Evolutionary conservation across 2,329 filamentous ascomycete genomes (phyloP).

Genomic region (Verticillium nonalfalfae): DNA sequence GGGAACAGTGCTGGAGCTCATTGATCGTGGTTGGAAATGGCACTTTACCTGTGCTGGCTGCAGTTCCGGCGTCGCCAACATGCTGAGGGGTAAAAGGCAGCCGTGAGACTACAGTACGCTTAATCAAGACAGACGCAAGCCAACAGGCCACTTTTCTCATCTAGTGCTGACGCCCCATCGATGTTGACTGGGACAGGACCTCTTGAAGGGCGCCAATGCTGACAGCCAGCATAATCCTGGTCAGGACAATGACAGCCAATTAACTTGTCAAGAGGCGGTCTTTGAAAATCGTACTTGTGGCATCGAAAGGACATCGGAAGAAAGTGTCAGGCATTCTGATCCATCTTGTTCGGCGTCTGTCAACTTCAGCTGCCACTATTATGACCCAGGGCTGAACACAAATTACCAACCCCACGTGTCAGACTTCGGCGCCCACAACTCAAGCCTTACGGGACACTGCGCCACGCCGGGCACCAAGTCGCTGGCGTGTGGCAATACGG

Average conservation of each 20-base stretch:
- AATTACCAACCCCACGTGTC: not conserved
- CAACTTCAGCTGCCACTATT: not conserved
- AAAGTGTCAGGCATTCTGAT: not conserved
- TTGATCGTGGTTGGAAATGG: conserved; percentile 4
- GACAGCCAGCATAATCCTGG: not conserved
- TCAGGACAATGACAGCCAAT: not conserved
- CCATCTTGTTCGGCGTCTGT: not conserved
- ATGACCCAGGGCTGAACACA: not conserved
- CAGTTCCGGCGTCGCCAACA: conserved; percentile 1
- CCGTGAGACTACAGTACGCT: no score
- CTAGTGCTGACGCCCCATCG: not conserved
- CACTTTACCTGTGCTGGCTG: conserved; percentile 2
- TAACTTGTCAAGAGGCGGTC: not conserved
- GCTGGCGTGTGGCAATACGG: not conserved
- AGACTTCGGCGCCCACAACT: not conserved
- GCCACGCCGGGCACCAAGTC: not conserved
- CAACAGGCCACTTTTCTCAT: not conserved
- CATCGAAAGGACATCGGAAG: not conserved
- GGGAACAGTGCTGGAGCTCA: not conserved
- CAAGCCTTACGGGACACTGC: not conserved
- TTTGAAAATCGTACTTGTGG: not conserved
- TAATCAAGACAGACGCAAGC: no score
- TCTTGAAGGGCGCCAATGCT: not conserved
- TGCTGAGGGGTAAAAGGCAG: not conserved
- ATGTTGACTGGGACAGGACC: not conserved